Evolutionary conservation across 768 basidiomycete species (phyloP).

Genomic region (Russula emetica): DNA sequence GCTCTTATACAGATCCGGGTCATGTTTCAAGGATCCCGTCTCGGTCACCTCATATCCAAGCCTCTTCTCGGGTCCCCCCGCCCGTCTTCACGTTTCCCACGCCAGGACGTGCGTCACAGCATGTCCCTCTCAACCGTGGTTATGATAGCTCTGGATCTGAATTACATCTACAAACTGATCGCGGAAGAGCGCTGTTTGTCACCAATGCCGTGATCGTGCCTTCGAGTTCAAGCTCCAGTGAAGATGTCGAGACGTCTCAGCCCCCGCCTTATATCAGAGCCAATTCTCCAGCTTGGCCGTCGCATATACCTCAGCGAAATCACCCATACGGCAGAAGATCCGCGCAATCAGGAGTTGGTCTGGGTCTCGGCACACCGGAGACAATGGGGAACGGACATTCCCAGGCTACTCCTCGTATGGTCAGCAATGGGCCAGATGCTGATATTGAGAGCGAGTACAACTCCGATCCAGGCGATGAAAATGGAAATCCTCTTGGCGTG

Average conservation of each 20-base stretch:
- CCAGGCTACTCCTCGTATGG: not conserved
- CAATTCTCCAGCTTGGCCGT: slow-evolving; percentile 4
- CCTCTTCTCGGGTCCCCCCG: slow-evolving; percentile 21
- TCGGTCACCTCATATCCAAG: slow-evolving; percentile 8
- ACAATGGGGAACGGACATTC: not conserved
- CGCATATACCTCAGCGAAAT: not conserved
- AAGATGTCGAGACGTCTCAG: slow-evolving; percentile 10
- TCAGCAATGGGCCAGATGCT: not conserved
- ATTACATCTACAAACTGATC: slow-evolving; percentile 17
- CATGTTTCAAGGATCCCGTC: slow-evolving; percentile 24
- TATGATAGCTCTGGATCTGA: slow-evolving; percentile 25
- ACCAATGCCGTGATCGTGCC: slow-evolving; percentile 23
- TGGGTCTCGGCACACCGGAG: slow-evolving; percentile 6
- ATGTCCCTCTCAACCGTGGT: slow-evolving; percentile 7
- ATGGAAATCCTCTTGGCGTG: slow-evolving; percentile 5
- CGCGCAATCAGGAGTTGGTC: slow-evolving; percentile 16
- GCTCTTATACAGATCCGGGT: slow-evolving; percentile 28
- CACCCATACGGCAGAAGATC: not conserved
- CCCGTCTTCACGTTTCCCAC: slow-evolving; percentile 12
- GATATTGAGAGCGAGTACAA: slow-evolving; percentile 11
- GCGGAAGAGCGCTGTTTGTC: slow-evolving; percentile 23
- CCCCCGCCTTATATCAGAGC: not conserved
- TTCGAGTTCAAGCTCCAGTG: slow-evolving; percentile 24
- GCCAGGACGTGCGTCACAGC: not conserved
- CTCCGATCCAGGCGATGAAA: slow-evolving; percentile 7